phyloP scores from a whole-genome alignment of 352 stramenopile genomes.

The Pythium vanterpoolii region DNA sequence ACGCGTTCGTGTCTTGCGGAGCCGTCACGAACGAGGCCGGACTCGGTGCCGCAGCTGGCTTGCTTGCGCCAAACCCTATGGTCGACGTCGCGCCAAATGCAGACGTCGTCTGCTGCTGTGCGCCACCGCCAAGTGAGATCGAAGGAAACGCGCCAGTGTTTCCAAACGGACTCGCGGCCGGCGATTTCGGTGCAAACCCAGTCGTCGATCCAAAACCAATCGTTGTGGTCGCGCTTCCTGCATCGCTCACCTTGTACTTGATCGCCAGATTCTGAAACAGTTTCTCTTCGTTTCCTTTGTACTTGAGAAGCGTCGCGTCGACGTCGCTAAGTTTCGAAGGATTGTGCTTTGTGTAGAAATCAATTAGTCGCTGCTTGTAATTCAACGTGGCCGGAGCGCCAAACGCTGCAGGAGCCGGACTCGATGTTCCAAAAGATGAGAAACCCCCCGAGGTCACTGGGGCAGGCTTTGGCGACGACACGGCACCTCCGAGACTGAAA shows the following conservation, averaged over 20 bases:
- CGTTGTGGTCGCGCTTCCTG: not conserved
- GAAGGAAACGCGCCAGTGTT: slow-evolving; percentile 46
- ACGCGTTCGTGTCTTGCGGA: slow-evolving; percentile 9
- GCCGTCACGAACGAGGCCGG: slow-evolving; percentile 42
- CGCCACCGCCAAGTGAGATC: slow-evolving; percentile 29
- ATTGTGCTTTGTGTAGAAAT: slow-evolving; percentile 93
- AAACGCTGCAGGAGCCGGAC: slow-evolving; percentile 2
- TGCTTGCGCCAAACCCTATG: slow-evolving; percentile 40
- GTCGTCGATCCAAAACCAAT: slow-evolving; percentile 30
- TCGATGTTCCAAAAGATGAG: slow-evolving; percentile 6
- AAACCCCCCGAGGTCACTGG: slow-evolving; percentile 4
- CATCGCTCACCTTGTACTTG: slow-evolving; percentile 67
- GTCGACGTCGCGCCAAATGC: slow-evolving; percentile 40
- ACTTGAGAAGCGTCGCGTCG: slow-evolving; percentile 87
- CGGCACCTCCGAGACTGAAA: slow-evolving; percentile 8
- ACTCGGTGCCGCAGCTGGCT: slow-evolving; percentile 18
- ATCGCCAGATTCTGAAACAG: slow-evolving; percentile 64
- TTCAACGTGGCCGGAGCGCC: slow-evolving; percentile 12
- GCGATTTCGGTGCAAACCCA: slow-evolving; percentile 33
- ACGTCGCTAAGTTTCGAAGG: slow-evolving; percentile 84
- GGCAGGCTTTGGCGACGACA: not conserved
- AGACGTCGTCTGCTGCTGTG: slow-evolving; percentile 6
- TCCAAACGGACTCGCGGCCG: slow-evolving; percentile 59
- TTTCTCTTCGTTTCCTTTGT: slow-evolving; percentile 81
- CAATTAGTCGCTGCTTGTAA: slow-evolving; percentile 67